Percentiles rank a stretch among this genome's conserved stretches.
phyloP scores from a whole-genome alignment of 805 yeast genomes.

The Naumovozyma dairenensis region DNA sequence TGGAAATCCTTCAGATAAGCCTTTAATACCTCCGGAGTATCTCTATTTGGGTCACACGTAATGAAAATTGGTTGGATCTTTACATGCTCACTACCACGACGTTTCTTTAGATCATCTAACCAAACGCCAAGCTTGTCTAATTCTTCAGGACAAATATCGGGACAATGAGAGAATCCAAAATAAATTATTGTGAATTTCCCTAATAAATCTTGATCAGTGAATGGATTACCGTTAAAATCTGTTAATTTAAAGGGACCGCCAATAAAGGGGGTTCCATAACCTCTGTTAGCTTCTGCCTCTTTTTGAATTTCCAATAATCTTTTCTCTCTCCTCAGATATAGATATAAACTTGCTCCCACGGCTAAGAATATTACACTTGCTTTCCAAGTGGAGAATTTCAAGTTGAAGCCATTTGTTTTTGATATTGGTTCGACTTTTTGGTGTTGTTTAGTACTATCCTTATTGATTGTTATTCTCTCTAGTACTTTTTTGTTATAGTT shows the following conservation, averaged over 20 bases:
- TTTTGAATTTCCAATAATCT: conserved; percentile 60
- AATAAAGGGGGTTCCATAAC: conserved; percentile 79
- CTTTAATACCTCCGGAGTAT: conserved; percentile 72
- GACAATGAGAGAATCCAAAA: conserved; percentile 95
- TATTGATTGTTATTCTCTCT: too few relatives aligned
- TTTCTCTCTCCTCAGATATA: conserved; percentile 64
- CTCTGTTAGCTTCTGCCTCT: conserved; percentile 78
- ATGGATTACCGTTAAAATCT: conserved; percentile 59
- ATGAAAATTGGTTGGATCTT: conserved; percentile 78
- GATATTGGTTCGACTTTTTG: too few relatives aligned
- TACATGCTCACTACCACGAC: conserved; percentile 34
- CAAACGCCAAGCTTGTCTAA: conserved; percentile 73
- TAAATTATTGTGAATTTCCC: conserved; percentile 76
- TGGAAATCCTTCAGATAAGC: conserved; percentile 83
- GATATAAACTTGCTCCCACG: conserved; percentile 62
- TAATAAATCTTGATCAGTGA: conserved; percentile 65
- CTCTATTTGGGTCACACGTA: conserved; percentile 95
- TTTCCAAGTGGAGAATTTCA: conserved; percentile 72
- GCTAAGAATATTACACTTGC: conserved; percentile 55
- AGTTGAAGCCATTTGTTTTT: conserved; percentile 1
- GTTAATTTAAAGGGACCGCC: conserved; percentile 66
- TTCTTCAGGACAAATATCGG: conserved; percentile 97
- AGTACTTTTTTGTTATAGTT: too few relatives aligned
- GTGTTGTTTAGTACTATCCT: too few relatives aligned
- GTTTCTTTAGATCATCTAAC: conserved; percentile 52